These are phyloP conservation scores for Arxiozyma heterogenica DNA, from an alignment of 1,139 yeast genomes.

Conservation along the genomic window DNA sequence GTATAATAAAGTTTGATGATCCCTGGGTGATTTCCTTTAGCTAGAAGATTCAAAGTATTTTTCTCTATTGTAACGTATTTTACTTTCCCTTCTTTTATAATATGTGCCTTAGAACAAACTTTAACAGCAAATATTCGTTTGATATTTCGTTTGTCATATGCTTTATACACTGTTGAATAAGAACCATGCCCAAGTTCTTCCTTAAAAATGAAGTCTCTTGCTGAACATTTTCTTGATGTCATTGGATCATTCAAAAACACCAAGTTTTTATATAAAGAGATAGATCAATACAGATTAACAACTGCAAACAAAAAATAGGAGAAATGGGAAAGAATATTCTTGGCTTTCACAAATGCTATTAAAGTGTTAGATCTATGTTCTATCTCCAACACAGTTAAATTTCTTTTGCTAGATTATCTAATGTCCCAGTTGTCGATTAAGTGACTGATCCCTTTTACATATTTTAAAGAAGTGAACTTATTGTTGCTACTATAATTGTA, in stretches of 20 bases:
- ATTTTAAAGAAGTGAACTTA: neutral
- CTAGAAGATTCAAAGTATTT: constrained; percentile 72
- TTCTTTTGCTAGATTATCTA: neutral
- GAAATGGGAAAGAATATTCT: neutral
- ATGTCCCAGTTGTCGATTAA: too few species aligned
- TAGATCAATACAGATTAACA: neutral
- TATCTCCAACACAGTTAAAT: neutral
- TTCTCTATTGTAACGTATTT: constrained; percentile 95
- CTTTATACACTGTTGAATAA: constrained; percentile 86
- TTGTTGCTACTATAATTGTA: neutral
- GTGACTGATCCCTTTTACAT: neutral
- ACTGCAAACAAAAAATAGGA: too few species aligned
- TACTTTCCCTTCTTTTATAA: constrained; percentile 87
- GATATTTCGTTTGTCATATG: constrained; percentile 44
- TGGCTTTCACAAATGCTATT: neutral
- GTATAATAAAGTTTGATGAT: constrained; percentile 83
- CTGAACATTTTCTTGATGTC: constrained; percentile 49
- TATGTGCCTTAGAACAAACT: constrained; percentile 84
- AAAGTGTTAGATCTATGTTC: neutral
- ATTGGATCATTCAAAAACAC: constrained; percentile 3
- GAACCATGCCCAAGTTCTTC: constrained; percentile 91
- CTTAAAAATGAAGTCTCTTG: constrained; percentile 80
- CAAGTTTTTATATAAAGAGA: too few species aligned
- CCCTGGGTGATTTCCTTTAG: constrained; percentile 69
- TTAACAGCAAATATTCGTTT: constrained; percentile 70